Percentiles rank a stretch among this genome's conserved stretches.
These are phyloP conservation scores for Echinosophora koreensis DNA, from an alignment of 306 rosid genomes.

Conservation along the genomic window DNA sequence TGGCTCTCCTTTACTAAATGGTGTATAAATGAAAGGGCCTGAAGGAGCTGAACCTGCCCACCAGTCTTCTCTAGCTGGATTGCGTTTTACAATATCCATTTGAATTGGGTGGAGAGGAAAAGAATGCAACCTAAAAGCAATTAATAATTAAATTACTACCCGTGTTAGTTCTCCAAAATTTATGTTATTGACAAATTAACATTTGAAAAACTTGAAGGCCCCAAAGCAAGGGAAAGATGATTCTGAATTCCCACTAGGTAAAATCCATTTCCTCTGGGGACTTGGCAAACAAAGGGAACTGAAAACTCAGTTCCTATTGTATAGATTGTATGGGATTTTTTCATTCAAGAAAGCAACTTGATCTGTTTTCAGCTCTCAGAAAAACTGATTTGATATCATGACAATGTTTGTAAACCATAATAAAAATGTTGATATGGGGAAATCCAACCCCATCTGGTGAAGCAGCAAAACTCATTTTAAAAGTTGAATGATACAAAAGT, in stretches of 20 bases:
- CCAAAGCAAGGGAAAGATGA: constrained; percentile 25
- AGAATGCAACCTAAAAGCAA: constrained; percentile 78
- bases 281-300: constrained; percentile 23
- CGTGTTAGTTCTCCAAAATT: constrained; percentile 39
- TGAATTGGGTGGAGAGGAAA: constrained; percentile 88
- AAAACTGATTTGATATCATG: not conserved
- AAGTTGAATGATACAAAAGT: constrained; percentile 1
- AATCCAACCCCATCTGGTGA: constrained; percentile 7
- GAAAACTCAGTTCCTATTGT: constrained; percentile 26
- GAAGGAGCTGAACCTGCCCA: constrained; percentile 96
- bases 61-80: constrained; percentile 93
- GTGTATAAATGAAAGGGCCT: constrained; percentile 97
- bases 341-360: constrained; percentile 17
- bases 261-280: constrained; percentile 3
- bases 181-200: constrained; percentile 19
- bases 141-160: constrained; percentile 30
- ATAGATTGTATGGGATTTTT: not conserved
- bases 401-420: not conserved
- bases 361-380: constrained; percentile 20
- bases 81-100: constrained; percentile 92
- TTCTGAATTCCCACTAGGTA: constrained; percentile 27
- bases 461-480: constrained; percentile 11
- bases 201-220: constrained; percentile 33
- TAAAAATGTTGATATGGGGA: not conserved
- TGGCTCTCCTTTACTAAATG: constrained; percentile 94